Conservation (phyloP, 2,329 filamentous ascomycete species). For the Neopestalotiopsis clavispora region DNA sequence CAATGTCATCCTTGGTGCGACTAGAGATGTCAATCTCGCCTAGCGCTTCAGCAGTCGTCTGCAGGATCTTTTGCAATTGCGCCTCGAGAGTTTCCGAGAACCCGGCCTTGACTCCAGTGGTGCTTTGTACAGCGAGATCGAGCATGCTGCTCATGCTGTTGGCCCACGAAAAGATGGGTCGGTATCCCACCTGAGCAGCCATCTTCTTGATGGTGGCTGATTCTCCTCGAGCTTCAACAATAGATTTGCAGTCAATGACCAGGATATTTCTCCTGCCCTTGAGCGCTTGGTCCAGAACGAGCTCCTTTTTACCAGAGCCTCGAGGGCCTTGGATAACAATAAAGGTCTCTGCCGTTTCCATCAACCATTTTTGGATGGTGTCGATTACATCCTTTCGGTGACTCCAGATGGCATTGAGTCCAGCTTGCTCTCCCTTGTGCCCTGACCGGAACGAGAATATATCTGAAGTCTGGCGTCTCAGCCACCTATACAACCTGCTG, state of each 20-base stretch:
- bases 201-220: slow-evolving; percentile 82
- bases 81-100: slow-evolving; percentile 93
- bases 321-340: slow-evolving; percentile 92
- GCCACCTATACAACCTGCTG: slow-evolving; percentile 78
- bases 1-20: slow-evolving; percentile 74
- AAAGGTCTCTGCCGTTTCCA: slow-evolving; percentile 89
- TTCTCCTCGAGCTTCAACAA: slow-evolving; percentile 90
- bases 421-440: slow-evolving; percentile 66
- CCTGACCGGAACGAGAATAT: slow-evolving; percentile 61
- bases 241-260: slow-evolving; percentile 89
- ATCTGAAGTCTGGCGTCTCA: slow-evolving; percentile 73
- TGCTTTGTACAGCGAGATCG: slow-evolving; percentile 90
- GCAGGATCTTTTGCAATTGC: slow-evolving; percentile 87
- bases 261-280: slow-evolving; percentile 78
- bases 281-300: slow-evolving; percentile 84
- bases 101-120: slow-evolving; percentile 90
- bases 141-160: slow-evolving; percentile 93
- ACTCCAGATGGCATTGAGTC: slow-evolving; percentile 83
- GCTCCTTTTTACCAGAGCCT: slow-evolving; percentile 87
- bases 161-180: slow-evolving; percentile 94
- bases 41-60: slow-evolving; percentile 80
- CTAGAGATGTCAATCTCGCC: slow-evolving; percentile 75
- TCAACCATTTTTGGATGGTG: slow-evolving; percentile 82
- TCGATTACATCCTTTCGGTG: slow-evolving; percentile 83
- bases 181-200: slow-evolving; percentile 84